A percentile compares a stretch with the other conserved stretches of the same genome.
These are phyloP conservation scores for Strobilomyces echinocephalus DNA, from an alignment of 768 basidiomycete genomes.

Conservation along the genomic window DNA sequence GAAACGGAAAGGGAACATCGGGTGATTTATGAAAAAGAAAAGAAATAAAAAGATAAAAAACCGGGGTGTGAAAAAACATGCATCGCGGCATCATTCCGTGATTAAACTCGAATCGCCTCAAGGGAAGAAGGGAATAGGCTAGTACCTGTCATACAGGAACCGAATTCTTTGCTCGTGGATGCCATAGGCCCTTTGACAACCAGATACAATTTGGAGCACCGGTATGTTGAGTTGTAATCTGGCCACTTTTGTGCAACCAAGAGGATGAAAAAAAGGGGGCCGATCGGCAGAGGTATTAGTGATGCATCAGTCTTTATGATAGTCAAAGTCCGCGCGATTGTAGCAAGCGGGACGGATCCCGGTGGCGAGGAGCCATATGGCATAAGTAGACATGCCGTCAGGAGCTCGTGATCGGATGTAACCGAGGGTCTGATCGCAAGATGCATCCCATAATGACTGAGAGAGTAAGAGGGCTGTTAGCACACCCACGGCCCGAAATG, in stretches of 20 bases:
- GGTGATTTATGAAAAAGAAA: not conserved
- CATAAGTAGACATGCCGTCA: constrained; percentile 23
- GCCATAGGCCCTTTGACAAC: constrained; percentile 5
- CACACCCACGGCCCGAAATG: constrained; percentile 18
- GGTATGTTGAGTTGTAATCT: constrained; percentile 11
- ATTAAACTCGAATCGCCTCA: constrained; percentile 14
- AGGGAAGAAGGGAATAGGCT: constrained; percentile 19
- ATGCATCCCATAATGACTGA: constrained; percentile 17
- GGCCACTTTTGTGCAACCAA: constrained; percentile 7
- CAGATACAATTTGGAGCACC: constrained; percentile 1
- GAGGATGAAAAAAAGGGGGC: constrained; percentile 15
- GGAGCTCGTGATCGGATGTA: constrained; percentile 24
- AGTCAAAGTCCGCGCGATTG: constrained; percentile 24
- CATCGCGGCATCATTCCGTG: constrained; percentile 18
- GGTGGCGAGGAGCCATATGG: constrained; percentile 28
- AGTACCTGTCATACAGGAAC: constrained; percentile 19
- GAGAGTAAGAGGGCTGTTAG: constrained; percentile 4
- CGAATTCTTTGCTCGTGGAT: constrained; percentile 16
- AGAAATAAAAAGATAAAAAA: constrained; percentile 7
- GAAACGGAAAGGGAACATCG: not conserved
- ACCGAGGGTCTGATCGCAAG: constrained; percentile 14
- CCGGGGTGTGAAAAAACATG: constrained; percentile 15
- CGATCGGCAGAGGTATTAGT: constrained; percentile 12
- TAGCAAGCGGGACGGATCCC: constrained; percentile 27
- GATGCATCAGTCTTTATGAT: constrained; percentile 23